Conservation (phyloP, 2,329 filamentous ascomycete genomes). For the Fusarium sororula region DNA sequence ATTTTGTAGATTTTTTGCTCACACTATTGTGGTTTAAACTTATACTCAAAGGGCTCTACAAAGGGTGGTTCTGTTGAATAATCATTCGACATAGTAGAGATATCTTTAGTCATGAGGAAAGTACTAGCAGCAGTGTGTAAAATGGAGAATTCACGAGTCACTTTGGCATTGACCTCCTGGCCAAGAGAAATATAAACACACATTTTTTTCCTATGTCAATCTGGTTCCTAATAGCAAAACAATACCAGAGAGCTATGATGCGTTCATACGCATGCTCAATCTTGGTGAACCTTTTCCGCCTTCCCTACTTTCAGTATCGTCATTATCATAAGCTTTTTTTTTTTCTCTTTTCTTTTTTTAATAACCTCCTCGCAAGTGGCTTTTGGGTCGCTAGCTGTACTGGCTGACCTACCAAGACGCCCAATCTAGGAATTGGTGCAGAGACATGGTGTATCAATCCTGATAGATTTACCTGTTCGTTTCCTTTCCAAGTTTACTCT, state of each 20-base stretch:
- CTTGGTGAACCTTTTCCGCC: neutral
- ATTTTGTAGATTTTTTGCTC: neutral
- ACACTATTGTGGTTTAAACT: neutral
- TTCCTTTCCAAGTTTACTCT: neutral
- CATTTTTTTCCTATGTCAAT: neutral
- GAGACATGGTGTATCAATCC: neutral
- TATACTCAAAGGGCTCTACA: too few relatives aligned
- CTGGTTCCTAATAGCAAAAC: neutral
- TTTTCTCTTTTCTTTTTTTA: neutral
- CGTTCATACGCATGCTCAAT: neutral
- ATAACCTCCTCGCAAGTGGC: too few relatives aligned
- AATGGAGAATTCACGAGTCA: too few relatives aligned
- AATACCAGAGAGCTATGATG: neutral
- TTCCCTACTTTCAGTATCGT: neutral
- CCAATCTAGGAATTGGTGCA: neutral
- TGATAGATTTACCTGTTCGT: neutral
- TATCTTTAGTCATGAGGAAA: accelerated
- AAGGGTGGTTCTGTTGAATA: accelerated
- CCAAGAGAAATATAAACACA: neutral
- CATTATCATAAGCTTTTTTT: neutral
- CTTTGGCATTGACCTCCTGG: neutral
- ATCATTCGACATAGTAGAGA: neutral
- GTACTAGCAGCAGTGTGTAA: neutral
- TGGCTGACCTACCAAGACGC: neutral
- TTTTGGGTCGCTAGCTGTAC: neutral